Evolutionary conservation across 2,329 filamentous ascomycete species (phyloP).

Genomic region (Xylaria sp.): DNA sequence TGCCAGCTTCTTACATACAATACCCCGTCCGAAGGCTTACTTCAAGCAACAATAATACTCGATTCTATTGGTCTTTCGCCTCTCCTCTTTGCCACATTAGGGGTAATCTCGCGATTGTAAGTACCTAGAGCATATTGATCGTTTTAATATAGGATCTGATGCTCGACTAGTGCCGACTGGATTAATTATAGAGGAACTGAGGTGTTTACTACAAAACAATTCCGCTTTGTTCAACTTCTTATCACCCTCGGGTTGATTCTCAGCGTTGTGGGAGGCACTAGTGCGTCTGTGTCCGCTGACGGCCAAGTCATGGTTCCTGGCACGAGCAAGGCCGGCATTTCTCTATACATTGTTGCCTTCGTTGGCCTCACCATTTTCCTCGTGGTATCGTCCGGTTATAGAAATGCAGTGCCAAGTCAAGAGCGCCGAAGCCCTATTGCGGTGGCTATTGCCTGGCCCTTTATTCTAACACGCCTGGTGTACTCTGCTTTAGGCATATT

Average conservation of each 20-base stretch:
- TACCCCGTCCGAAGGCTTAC: neutral
- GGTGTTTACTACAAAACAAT: conserved; percentile 14
- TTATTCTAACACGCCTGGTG: conserved; percentile 8
- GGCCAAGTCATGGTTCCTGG: neutral
- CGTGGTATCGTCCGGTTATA: conserved; percentile 1
- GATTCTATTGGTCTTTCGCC: conserved; percentile 12
- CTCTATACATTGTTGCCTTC: conserved; percentile 12
- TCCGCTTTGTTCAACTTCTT: conserved; percentile 12
- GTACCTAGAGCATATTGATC: neutral
- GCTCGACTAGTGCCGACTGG: neutral
- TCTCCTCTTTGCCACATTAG: conserved; percentile 4
- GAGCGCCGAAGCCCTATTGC: conserved; percentile 13
- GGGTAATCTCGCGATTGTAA: conserved; percentile 9
- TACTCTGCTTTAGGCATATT: conserved; percentile 6
- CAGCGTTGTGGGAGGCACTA: conserved; percentile 7
- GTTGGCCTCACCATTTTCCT: conserved; percentile 7
- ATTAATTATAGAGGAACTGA: neutral
- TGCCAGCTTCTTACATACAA: conserved; percentile 12
- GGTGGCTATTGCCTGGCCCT: neutral
- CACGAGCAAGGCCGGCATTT: conserved; percentile 3
- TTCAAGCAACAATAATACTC: conserved; percentile 7
- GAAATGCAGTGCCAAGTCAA: conserved; percentile 8
- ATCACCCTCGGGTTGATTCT: conserved; percentile 12
- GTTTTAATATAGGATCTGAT: neutral
- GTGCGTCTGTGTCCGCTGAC: neutral